These are phyloP conservation scores for Colletotrichum orchidophilum DNA, from an alignment of 2,329 filamentous ascomycete species.

Conservation along the genomic window DNA sequence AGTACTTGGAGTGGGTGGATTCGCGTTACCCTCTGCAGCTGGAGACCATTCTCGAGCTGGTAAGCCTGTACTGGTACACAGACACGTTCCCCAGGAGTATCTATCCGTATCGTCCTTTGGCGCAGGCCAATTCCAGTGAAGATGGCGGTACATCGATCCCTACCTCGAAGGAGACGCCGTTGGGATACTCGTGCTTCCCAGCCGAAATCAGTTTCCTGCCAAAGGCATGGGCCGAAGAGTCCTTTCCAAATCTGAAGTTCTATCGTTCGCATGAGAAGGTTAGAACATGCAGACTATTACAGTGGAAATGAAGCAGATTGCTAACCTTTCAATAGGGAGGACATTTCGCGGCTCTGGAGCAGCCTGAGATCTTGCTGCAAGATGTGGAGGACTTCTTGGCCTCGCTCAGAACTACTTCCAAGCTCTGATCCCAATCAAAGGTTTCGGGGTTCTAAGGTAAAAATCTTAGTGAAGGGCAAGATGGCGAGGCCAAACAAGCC, in stretches of 20 bases:
- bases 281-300: background rate
- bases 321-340: background rate
- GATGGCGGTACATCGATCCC: constrained; percentile 31
- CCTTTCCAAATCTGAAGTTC: constrained; percentile 33
- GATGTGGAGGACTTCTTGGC: constrained; percentile 15
- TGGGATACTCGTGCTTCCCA: constrained; percentile 57
- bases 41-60: constrained; percentile 56
- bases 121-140: background rate
- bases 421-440: background rate
- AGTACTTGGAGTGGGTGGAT: constrained; percentile 64
- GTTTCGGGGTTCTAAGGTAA: background rate
- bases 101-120: constrained; percentile 55
- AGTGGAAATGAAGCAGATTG: background rate
- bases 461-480: no score
- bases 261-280: constrained; percentile 20
- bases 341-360: constrained; percentile 26
- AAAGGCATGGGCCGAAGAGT: constrained; percentile 41
- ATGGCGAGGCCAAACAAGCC: no score
- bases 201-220: constrained; percentile 52
- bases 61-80: constrained; percentile 66
- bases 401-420: background rate
- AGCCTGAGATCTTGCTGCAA: constrained; percentile 28
- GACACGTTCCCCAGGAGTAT: constrained; percentile 56
- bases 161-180: constrained; percentile 50
- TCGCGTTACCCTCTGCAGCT: constrained; percentile 45